These are phyloP conservation scores for Digitaria exilis DNA, from an alignment of 202 grass and related monocot species.

Conservation along the genomic window DNA sequence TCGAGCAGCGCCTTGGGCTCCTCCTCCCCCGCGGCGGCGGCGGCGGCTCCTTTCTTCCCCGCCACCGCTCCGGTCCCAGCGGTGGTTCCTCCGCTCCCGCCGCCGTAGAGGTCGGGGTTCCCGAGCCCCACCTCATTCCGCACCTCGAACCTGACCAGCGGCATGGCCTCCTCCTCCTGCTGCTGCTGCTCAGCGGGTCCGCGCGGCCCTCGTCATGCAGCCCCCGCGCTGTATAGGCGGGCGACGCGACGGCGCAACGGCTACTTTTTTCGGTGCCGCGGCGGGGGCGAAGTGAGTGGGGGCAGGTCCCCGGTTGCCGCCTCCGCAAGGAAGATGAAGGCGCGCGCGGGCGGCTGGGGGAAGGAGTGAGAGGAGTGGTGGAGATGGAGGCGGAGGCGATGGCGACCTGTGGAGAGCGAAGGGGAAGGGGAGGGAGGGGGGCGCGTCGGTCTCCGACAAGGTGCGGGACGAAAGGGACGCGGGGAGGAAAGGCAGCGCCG, in stretches of 20 bases:
- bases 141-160: constrained; percentile 87
- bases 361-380: constrained; percentile 16
- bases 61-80: background rate
- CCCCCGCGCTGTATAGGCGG: background rate
- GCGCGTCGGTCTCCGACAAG: constrained; percentile 62
- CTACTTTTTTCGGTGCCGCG: constrained; percentile 46
- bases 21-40: constrained; percentile 49
- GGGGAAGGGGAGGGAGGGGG: background rate
- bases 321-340: constrained; percentile 59
- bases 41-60: constrained; percentile 29
- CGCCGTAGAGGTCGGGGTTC: constrained; percentile 67
- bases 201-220: constrained; percentile 15
- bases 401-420: constrained; percentile 10
- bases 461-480: constrained; percentile 52
- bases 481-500: constrained; percentile 35
- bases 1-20: constrained; percentile 89
- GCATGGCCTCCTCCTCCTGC: constrained; percentile 57
- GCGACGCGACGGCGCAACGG: constrained; percentile 44
- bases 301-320: constrained; percentile 58
- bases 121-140: constrained; percentile 92
- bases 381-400: constrained; percentile 13
- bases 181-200: background rate
- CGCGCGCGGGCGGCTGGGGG: background rate
- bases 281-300: no score
- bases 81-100: constrained; percentile 1